A percentile compares a stretch with the other conserved stretches of the same genome.
phyloP scores from a whole-genome alignment of 2,329 filamentous ascomycete genomes.

The Cercospora sesami region DNA sequence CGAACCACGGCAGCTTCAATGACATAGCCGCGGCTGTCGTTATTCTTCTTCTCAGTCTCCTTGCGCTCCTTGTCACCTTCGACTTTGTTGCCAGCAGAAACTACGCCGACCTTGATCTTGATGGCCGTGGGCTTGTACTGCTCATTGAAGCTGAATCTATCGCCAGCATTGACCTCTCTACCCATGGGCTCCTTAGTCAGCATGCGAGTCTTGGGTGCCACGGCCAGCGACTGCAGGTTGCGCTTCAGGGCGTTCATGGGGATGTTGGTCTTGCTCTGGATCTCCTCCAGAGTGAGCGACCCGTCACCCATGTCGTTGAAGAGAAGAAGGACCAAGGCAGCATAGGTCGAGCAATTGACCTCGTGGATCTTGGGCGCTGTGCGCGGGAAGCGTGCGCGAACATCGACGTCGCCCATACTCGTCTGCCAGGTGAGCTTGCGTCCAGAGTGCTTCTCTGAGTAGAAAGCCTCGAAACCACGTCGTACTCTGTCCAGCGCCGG shows the following conservation, averaged over 20 bases:
- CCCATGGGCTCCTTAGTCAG: constrained; percentile 76
- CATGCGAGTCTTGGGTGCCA: constrained; percentile 79
- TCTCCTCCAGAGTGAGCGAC: constrained; percentile 68
- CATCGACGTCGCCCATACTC: constrained; percentile 78
- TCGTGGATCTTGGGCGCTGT: constrained; percentile 67
- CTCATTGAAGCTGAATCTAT: constrained; percentile 80
- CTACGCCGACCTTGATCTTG: constrained; percentile 85
- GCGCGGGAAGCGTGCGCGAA: constrained; percentile 76
- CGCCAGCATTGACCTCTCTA: constrained; percentile 73
- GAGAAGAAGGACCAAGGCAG: constrained; percentile 82
- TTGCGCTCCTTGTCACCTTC: constrained; percentile 69
- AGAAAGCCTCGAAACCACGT: constrained; percentile 84
- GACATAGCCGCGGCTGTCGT: constrained; percentile 68
- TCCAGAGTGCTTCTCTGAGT: constrained; percentile 82
- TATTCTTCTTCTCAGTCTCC: constrained; percentile 73
- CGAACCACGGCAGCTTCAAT: constrained; percentile 76
- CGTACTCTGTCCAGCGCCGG: constrained; percentile 71
- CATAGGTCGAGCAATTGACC: constrained; percentile 87
- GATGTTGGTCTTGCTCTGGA: constrained; percentile 79
- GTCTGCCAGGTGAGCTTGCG: constrained; percentile 82
- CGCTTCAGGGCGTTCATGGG: constrained; percentile 70
- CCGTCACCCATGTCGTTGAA: constrained; percentile 74
- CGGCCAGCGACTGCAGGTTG: constrained; percentile 76
- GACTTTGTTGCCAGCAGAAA: constrained; percentile 77
- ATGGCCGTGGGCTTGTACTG: constrained; percentile 78